A percentile compares a stretch with the other conserved stretches of the same genome.
These are phyloP conservation scores for Xylariaceae sp. DNA, from an alignment of 2,329 filamentous ascomycete genomes.

Conservation along the genomic window DNA sequence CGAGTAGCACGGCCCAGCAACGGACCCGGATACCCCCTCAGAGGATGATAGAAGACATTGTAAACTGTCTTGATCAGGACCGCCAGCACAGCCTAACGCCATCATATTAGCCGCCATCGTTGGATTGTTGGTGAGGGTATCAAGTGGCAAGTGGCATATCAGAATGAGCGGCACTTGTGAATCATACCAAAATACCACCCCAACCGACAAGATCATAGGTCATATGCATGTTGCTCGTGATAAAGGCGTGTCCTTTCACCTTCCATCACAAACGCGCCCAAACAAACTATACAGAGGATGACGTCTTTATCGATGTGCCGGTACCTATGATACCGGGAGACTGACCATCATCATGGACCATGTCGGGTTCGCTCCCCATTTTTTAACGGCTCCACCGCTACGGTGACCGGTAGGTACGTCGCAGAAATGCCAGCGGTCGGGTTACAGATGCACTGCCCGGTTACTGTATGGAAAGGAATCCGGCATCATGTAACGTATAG, in stretches of 20 bases:
- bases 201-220: not conserved
- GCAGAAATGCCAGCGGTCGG: not conserved
- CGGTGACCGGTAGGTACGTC: not conserved
- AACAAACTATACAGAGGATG: not conserved
- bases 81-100: not conserved
- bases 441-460: not conserved
- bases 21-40: conserved; percentile 15
- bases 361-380: not conserved
- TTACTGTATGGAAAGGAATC: too few species aligned
- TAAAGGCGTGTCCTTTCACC: not conserved
- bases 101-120: not conserved
- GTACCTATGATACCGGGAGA: not conserved
- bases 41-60: conserved; percentile 16
- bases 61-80: conserved; percentile 2
- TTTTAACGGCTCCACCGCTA: not conserved
- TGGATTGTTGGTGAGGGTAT: not conserved
- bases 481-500: too few species aligned
- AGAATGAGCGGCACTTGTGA: not conserved
- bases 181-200: not conserved
- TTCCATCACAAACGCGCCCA: not conserved
- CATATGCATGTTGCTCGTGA: not conserved
- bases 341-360: not conserved
- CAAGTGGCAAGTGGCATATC: not conserved
- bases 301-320: not conserved
- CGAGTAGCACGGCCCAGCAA: not conserved